Evolutionary conservation across 78 protist genomes (phyloP).

Genomic region (Isochrysis galbana): DNA sequence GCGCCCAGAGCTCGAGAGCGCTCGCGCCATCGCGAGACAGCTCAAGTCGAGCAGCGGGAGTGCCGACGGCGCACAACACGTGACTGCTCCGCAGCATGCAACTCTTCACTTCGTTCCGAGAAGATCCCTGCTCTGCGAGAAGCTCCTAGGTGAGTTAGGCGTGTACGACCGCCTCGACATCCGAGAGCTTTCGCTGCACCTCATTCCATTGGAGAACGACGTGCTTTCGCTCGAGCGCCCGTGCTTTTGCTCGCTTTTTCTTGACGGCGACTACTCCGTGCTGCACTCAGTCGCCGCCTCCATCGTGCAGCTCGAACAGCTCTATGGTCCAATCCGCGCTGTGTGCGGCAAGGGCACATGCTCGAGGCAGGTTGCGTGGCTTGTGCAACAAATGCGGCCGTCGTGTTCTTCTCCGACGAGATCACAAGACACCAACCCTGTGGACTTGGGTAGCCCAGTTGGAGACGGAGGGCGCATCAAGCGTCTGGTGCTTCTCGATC

Average conservation of each 20-base stretch:
- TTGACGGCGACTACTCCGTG: slow-evolving; percentile 73
- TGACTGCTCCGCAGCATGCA: not conserved
- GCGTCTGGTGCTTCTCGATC: slow-evolving; percentile 77
- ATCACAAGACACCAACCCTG: no score
- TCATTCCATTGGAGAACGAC: slow-evolving; percentile 87
- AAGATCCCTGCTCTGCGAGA: slow-evolving; percentile 66
- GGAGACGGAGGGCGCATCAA: slow-evolving; percentile 60
- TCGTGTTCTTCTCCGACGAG: no score
- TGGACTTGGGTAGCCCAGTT: slow-evolving; percentile 23
- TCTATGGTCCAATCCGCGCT: slow-evolving; percentile 80
- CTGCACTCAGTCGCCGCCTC: slow-evolving; percentile 67
- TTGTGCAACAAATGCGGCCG: slow-evolving; percentile 56
- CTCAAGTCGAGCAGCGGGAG: not conserved
- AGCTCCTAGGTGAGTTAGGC: slow-evolving; percentile 80
- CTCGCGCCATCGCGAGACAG: not conserved
- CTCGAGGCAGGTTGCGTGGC: slow-evolving; percentile 45
- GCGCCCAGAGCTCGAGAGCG: slow-evolving; percentile 57
- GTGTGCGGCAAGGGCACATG: slow-evolving; percentile 76
- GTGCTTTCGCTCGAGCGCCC: slow-evolving; percentile 77
- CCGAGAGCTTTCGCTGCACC: slow-evolving; percentile 59
- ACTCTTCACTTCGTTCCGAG: slow-evolving; percentile 74
- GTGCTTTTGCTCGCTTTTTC: slow-evolving; percentile 54
- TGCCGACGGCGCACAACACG: not conserved
- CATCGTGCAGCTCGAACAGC: slow-evolving; percentile 72
- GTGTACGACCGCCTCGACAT: slow-evolving; percentile 49